Evolutionary conservation across 805 yeast genomes (phyloP), one percentile per base, ranked within the genome.

Genomic region (Spathaspora hagerdaliae): DNA sequence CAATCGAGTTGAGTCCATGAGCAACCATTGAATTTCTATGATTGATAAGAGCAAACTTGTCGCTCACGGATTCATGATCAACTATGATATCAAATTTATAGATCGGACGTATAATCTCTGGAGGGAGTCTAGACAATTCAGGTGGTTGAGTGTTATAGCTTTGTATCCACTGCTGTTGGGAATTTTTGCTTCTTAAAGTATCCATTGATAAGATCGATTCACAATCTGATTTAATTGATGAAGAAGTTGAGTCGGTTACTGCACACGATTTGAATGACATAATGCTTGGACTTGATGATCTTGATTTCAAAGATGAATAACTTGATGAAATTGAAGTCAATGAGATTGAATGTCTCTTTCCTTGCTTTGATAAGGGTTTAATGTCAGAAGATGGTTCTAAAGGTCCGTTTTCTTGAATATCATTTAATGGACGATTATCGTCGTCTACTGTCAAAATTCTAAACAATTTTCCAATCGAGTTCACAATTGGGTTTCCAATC

Each of bases 31-130:
- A 12, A 34, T 36, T 27, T 15, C 34, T 43, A n/a, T 38, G 27
- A 8, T 50, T 41, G 49, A 62, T 57, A 46, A 64, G 46, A 33
- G 46, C 39, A 39, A 39, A 59, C 46, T 67, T 68, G 7, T 59
- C 65, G 36, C 69, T 67, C 14, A 69, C 54, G 5, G 74, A 52
- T 11, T 70, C 74, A 42, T 71, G 73, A 45, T 75, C 74, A 44
- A 71, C 56, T 4, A 69, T 63, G 33, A 78, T 55, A 34, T 75
- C 78, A 56, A 76, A 77, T 52, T 64, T 74, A 56, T 64, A 74
- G 24, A 65, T 51, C n/a, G 79, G 81, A 35, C 77, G 55, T 27
- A 65, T 57, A 8, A 76, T 60, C 27, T 73, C 77, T 2, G 82
- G 79, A 0, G 76, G 70, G 6, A 68, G 54, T 38, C 58, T 61